These are phyloP conservation scores for Capsicum pubescens DNA, from an alignment of 257 asterid genomes.

Conservation along the genomic window DNA sequence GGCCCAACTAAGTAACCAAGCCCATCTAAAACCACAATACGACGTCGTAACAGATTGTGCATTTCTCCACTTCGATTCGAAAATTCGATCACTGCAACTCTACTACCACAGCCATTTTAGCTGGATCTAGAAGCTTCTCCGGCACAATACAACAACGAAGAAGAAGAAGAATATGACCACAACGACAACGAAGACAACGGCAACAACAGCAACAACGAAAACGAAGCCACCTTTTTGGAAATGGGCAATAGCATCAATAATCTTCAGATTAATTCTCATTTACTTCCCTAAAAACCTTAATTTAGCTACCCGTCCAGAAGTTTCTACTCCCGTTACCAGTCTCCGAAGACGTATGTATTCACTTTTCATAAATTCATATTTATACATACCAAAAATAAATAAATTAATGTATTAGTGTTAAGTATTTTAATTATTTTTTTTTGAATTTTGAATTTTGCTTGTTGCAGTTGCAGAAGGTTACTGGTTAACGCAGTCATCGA, in stretches of 20 bases:
- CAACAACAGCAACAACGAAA: too few species aligned
- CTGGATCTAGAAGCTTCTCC: constrained; percentile 16
- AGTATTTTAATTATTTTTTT: not conserved
- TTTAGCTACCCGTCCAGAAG: constrained; percentile 91
- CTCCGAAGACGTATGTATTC: constrained; percentile 83
- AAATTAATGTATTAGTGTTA: not conserved
- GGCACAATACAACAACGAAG: too few species aligned
- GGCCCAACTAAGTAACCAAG: not conserved
- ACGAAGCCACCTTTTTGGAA: constrained; percentile 67
- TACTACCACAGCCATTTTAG: constrained; percentile 7
- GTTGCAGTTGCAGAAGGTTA: constrained; percentile 89
- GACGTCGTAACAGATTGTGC: not conserved
- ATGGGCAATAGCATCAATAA: constrained; percentile 70
- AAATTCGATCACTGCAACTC: not conserved
- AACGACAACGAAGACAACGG: too few species aligned
- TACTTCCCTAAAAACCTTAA: constrained; percentile 74
- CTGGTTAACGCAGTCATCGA: constrained; percentile 81
- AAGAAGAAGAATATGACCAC: too few species aligned
- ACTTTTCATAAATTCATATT: constrained; percentile 25
- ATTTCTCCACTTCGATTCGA: not conserved
- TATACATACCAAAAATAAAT: not conserved
- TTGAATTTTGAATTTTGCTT: not conserved
- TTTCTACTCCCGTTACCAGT: constrained; percentile 96
- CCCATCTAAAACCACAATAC: not conserved
- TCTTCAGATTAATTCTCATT: constrained; percentile 67